Base-by-base conservation (phyloP, 192 early-diverging fungal genomes). In the Coemansia sp. region DNA sequence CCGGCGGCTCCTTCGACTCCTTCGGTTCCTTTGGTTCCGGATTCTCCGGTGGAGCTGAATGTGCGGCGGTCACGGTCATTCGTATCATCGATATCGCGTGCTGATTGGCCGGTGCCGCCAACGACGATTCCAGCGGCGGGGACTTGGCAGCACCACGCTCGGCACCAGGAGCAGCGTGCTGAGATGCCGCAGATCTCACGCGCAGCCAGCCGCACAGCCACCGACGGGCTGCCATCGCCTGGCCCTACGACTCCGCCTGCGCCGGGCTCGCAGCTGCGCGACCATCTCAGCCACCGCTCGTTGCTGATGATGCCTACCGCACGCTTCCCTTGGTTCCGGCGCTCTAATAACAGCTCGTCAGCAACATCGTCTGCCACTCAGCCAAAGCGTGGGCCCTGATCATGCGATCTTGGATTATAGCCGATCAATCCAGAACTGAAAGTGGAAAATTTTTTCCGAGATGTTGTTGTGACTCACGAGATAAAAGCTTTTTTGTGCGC, bases 71-170 rank as follows among this genome's bases (percentile, higher is more conserved):
- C 75, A 2, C 69, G 66, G 8, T 82, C 80, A n/a, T 74, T 72
- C n/a, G 71, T 68, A n/a, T 77, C 75, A 12, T 69, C 62, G 1
- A 52, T 82, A 18, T 77, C 80, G 58, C 70, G 72, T 7, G 62
- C 66, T 22, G 75, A 82, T 18, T 82, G 80, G 80, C 80, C 80
- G 5, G 39, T 82, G 62, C 80, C 80, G 34, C 80, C 75, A 27
- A 39, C 68, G 13, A 63, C 68, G 20, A 63, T 72, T 16, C 71
- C 71, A 27, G 16, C 38, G 33, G 65, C 65, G 29, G 53, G 53
- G 27, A 12, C 22, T 16, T 57, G 22, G 53, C 24, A 57, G 12
- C 53, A 57, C 53, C 53, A 57, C 53, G 29, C 53, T 6, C 24
- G 50, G 34, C 49, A 63, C 55, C 55, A 47, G 55, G 55, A 57